These are phyloP conservation scores for Globisporangium lucens DNA, from an alignment of 352 stramenopile genomes.

Conservation along the genomic window DNA sequence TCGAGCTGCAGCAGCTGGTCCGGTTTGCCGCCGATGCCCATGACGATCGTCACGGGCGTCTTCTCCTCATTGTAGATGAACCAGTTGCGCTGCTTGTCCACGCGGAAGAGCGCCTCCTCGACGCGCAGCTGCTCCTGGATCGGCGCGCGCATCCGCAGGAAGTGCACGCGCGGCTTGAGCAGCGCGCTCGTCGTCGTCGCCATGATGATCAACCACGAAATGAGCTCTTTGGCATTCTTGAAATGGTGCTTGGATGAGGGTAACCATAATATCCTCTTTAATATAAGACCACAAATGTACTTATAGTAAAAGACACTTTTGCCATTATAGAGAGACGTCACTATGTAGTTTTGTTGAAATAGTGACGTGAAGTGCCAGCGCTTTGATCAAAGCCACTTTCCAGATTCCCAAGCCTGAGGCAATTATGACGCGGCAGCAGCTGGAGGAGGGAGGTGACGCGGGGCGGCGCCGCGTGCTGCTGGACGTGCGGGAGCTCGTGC, in stretches of 20 bases:
- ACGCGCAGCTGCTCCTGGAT: conserved; percentile 87
- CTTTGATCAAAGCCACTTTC: background rate
- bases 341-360: background rate
- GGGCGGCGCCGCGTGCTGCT: conserved; percentile 26
- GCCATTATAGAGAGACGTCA: background rate
- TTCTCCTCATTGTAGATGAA: conserved; percentile 80
- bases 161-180: conserved; percentile 54
- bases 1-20: conserved; percentile 87
- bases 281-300: background rate
- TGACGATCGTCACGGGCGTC: conserved; percentile 83
- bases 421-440: conserved; percentile 19
- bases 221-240: conserved; percentile 5
- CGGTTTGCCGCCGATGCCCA: conserved; percentile 95
- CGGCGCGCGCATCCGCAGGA: conserved; percentile 62
- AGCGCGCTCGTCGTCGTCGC: conserved; percentile 10
- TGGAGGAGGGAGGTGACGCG: conserved; percentile 1
- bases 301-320: background rate
- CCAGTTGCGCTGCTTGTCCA: conserved; percentile 79
- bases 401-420: background rate
- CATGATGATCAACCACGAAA: background rate
- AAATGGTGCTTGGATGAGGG: too few species aligned
- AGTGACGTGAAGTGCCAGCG: background rate
- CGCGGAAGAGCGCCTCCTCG: conserved; percentile 92
- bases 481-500: conserved; percentile 31
- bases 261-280: background rate